phyloP scores from a whole-genome alignment of 1,284 basidiomycete genomes.

The Cryptococcus wingfieldii region DNA sequence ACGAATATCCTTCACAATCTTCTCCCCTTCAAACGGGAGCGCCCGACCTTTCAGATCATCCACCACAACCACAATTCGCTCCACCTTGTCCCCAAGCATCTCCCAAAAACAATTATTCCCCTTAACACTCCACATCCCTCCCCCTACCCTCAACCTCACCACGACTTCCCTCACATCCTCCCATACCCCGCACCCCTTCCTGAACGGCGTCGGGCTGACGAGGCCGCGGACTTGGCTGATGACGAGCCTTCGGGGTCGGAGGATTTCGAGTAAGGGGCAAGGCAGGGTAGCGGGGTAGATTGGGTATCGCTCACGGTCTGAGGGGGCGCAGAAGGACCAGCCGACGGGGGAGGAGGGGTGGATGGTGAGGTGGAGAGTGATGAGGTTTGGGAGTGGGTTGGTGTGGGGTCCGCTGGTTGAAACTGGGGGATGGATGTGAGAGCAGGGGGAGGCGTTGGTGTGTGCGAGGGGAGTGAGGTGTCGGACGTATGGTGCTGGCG shows the following conservation, averaged over 20 bases:
- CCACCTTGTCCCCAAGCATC: background rate
- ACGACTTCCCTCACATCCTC: background rate
- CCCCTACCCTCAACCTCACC: background rate
- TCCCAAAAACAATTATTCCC: background rate
- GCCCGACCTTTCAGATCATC: background rate
- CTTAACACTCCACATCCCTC: background rate
- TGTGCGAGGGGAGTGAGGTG: background rate
- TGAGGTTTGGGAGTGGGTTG: background rate
- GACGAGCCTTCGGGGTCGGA: background rate
- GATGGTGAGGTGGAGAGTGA: slow-evolving; percentile 4
- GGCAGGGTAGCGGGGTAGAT: background rate
- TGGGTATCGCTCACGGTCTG: background rate
- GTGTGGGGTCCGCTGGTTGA: background rate
- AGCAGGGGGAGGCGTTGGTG: background rate
- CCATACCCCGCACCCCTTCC: background rate
- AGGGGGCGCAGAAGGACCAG: slow-evolving; percentile 2
- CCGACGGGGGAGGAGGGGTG: slow-evolving; percentile 2
- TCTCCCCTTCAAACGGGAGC: background rate
- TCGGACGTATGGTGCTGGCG: background rate
- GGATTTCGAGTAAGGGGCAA: background rate
- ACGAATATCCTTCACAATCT: background rate
- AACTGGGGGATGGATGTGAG: background rate
- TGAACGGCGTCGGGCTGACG: background rate
- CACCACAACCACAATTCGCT: background rate
- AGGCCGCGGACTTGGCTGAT: background rate